Percentiles rank a stretch among this genome's conserved stretches.
Evolutionary conservation across 805 yeast genomes (phyloP).

Genomic region (Ogataea methylovora): DNA sequence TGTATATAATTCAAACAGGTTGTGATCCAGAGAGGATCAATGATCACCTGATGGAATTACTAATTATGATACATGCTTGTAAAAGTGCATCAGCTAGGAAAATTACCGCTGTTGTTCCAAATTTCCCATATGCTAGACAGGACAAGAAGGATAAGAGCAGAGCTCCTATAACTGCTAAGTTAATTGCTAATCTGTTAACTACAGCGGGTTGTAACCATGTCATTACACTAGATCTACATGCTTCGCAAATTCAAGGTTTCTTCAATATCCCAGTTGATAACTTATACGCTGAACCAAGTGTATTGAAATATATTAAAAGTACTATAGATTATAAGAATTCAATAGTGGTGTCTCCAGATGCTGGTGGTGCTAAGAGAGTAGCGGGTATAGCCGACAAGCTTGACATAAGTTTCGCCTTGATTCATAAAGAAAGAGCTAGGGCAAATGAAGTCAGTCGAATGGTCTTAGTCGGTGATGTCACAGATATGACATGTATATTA

Average conservation of each 20-base stretch:
- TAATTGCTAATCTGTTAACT: slow-evolving; percentile 83
- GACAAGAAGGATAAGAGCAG: slow-evolving; percentile 94
- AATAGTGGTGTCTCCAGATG: slow-evolving; percentile 92
- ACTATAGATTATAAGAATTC: slow-evolving; percentile 47
- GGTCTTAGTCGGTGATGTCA: slow-evolving; percentile 95
- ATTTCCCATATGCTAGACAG: slow-evolving; percentile 95
- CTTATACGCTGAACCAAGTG: slow-evolving; percentile 90
- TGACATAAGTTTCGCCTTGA: slow-evolving; percentile 89
- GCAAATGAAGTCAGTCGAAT: slow-evolving; percentile 93
- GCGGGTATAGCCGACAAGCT: slow-evolving; percentile 89
- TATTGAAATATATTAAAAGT: slow-evolving; percentile 70
- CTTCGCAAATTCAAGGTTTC: slow-evolving; percentile 96
- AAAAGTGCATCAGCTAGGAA: slow-evolving; percentile 92
- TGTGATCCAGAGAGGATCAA: slow-evolving; percentile 69
- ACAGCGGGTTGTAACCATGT: slow-evolving; percentile 96
- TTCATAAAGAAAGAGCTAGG: slow-evolving; percentile 91
- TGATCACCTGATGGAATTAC: slow-evolving; percentile 79
- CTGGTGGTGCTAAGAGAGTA: slow-evolving; percentile 98
- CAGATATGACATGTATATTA: slow-evolving; percentile 71
- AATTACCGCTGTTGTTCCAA: slow-evolving; percentile 91
- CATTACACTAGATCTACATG: slow-evolving; percentile 94
- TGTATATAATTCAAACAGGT: slow-evolving; percentile 79
- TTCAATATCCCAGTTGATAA: slow-evolving; percentile 94
- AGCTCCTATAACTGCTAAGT: slow-evolving; percentile 93
- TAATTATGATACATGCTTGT: slow-evolving; percentile 90